Percentiles rank a stretch among this genome's conserved stretches.
Conservation (phyloP, 2,329 filamentous ascomycete species). For the Cladophialophora immunda region DNA sequence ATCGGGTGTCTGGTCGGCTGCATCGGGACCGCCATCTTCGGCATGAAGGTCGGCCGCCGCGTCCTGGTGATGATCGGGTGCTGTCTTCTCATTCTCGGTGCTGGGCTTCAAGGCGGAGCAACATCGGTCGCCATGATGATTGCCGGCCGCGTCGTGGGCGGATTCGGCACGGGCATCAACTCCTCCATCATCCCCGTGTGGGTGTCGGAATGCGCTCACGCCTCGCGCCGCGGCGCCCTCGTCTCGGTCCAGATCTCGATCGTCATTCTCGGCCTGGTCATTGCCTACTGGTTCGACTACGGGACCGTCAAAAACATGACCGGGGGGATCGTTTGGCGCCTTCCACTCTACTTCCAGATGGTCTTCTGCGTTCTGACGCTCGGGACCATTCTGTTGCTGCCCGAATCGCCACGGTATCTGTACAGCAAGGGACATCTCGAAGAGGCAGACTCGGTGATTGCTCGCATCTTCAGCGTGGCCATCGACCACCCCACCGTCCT, state of each 20-base stretch:
- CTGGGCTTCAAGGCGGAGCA: constrained; percentile 39
- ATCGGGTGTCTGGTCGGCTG: constrained; percentile 33
- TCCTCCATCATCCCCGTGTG: constrained; percentile 34
- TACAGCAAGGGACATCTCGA: constrained; percentile 15
- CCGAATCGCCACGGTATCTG: constrained; percentile 46
- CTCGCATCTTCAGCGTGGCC: constrained; percentile 13
- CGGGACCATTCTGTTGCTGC: constrained; percentile 47
- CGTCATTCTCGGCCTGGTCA: constrained; percentile 37
- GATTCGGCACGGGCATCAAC: constrained; percentile 13
- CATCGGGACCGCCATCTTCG: constrained; percentile 34
- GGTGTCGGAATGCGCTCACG: constrained; percentile 15
- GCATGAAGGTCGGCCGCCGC: constrained; percentile 35
- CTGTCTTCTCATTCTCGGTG: constrained; percentile 36
- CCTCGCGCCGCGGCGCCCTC: constrained; percentile 21
- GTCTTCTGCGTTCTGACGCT: constrained; percentile 52
- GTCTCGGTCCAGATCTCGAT: constrained; percentile 16
- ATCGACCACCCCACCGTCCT: constrained; percentile 13
- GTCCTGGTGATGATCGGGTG: constrained; percentile 16
- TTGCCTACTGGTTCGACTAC: constrained; percentile 45
- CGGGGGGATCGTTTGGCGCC: constrained; percentile 45
- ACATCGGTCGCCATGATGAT: constrained; percentile 40
- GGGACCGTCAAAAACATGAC: constrained; percentile 31
- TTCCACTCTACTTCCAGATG: constrained; percentile 58
- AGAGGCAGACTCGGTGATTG: constrained; percentile 18
- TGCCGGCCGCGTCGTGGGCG: constrained; percentile 39